A percentile compares a stretch with the other conserved stretches of the same genome.
Evolutionary conservation across 1,139 yeast genomes (phyloP).

Genomic region (Saccharomyces hybrid): DNA sequence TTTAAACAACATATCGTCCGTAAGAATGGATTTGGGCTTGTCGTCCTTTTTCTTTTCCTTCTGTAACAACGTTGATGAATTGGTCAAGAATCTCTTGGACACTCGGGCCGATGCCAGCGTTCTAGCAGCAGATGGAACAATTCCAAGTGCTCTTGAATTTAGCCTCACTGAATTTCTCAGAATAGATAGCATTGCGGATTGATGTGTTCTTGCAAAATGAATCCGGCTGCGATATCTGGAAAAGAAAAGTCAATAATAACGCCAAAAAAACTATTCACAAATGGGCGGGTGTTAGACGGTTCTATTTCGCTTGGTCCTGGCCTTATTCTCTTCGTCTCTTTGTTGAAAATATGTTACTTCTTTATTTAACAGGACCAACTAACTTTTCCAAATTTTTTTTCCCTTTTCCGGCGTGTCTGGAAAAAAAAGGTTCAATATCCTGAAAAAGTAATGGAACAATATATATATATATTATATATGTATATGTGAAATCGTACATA

Average conservation of each 20-base stretch:
- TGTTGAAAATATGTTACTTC: neutral
- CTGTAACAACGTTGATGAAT: conserved; percentile 3
- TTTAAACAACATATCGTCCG: conserved; percentile 72
- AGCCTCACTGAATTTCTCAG: conserved; percentile 6
- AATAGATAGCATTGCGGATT: conserved; percentile 3
- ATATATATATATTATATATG: too few relatives aligned
- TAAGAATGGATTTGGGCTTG: conserved; percentile 52
- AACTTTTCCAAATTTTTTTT: neutral
- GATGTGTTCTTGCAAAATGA: neutral
- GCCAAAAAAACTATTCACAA: neutral
- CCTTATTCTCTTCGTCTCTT: neutral
- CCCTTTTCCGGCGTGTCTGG: neutral
- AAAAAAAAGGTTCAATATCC: neutral
- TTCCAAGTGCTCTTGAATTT: conserved; percentile 2
- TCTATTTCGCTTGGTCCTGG: neutral
- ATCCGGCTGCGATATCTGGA: neutral
- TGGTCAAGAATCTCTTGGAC: neutral
- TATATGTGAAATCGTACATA: neutral
- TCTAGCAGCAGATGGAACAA: neutral
- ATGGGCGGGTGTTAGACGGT: neutral
- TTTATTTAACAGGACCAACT: neutral
- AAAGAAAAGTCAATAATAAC: neutral
- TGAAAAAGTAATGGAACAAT: neutral
- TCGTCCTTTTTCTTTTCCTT: conserved; percentile 30
- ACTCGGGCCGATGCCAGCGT: neutral